A percentile compares a stretch with the other conserved stretches of the same genome.
Evolutionary conservation across 331 rosid species (phyloP).

Genomic region (Acacia concinna): DNA sequence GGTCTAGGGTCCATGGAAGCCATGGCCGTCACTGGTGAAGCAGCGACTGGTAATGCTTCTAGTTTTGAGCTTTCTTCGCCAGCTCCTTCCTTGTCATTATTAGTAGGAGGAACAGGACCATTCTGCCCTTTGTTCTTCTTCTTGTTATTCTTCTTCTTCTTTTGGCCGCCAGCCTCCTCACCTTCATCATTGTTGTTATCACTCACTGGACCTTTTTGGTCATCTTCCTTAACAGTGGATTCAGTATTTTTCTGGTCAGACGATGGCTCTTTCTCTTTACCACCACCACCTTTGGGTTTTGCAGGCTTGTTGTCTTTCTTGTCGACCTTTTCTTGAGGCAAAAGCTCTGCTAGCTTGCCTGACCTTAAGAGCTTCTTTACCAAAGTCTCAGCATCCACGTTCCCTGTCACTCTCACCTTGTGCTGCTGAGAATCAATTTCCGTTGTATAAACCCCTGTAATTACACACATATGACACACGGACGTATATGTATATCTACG

Average conservation of each 20-base stretch:
- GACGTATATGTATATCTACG: background rate
- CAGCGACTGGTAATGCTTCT: constrained; percentile 9
- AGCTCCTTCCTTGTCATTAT: constrained; percentile 8
- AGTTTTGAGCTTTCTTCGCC: constrained; percentile 21
- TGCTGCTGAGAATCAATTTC: constrained; percentile 72
- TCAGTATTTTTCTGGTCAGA: constrained; percentile 23
- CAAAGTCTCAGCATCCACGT: constrained; percentile 68
- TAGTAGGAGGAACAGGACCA: background rate
- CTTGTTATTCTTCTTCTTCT: constrained; percentile 59
- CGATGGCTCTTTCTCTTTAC: constrained; percentile 23
- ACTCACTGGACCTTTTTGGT: constrained; percentile 16
- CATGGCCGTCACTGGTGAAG: background rate
- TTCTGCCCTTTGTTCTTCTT: constrained; percentile 53
- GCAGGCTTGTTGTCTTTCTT: constrained; percentile 47
- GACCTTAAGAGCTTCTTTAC: constrained; percentile 71
- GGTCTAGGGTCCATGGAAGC: constrained; percentile 40
- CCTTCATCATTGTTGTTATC: constrained; percentile 29
- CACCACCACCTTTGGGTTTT: constrained; percentile 44
- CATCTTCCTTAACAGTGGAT: constrained; percentile 26
- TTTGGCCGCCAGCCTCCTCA: constrained; percentile 29
- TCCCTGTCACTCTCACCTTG: constrained; percentile 82
- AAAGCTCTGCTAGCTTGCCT: constrained; percentile 70
- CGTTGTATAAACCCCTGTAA: constrained; percentile 69
- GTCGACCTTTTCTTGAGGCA: constrained; percentile 55
- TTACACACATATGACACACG: background rate